Base-by-base conservation (phyloP, 129 eudicot species). In the Solidago caesia region DNA sequence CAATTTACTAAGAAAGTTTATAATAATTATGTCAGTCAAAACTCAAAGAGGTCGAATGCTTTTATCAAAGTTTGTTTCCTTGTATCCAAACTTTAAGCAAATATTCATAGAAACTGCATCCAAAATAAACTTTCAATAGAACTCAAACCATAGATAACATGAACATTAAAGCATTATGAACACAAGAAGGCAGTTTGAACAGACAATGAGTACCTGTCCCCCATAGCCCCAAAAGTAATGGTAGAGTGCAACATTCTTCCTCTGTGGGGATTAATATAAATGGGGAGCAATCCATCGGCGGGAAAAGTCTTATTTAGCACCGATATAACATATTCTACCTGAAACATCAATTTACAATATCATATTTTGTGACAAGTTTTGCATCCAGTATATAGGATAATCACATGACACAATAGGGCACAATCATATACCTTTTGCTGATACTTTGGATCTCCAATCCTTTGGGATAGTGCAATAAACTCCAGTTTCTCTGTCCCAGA, bases 201-300 rank as follows among this genome's bases (percentile, higher is more conserved):
- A 61, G 27, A 64, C 12, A 69, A 42, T 10, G n/a, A 49, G 6
- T 80, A 95, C 99, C 99, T 95, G 90, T 95, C 99, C 45, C 99
- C 99, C 99, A 95, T 95, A 76, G 99, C 99, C 11, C 99, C 99
- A 81, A 95, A 95, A 68, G 99, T 95, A 78, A 95, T 89, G 72
- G 99, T 91, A 67, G 99, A 84, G 70, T 87, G 87, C 15, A 96
- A 87, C 49, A 82, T 41, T 71, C 88, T 72, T 72, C 97, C 97
- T 74, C 79, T 89, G 55, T 87, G 89, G 29, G 99, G 97, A 78
- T 89, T 84, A 33, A 95, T 82, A 83, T 89, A 95, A 51, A 95
- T 89, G 49, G 96, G 94, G 68, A 95, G 99, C 77, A 95, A 82
- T 44, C 99, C 99, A 84, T 95, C 99, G 70, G 65, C 76, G 26